These are phyloP conservation scores for Cadophora gregata DNA, from an alignment of 2,329 filamentous ascomycete species.

Conservation along the genomic window DNA sequence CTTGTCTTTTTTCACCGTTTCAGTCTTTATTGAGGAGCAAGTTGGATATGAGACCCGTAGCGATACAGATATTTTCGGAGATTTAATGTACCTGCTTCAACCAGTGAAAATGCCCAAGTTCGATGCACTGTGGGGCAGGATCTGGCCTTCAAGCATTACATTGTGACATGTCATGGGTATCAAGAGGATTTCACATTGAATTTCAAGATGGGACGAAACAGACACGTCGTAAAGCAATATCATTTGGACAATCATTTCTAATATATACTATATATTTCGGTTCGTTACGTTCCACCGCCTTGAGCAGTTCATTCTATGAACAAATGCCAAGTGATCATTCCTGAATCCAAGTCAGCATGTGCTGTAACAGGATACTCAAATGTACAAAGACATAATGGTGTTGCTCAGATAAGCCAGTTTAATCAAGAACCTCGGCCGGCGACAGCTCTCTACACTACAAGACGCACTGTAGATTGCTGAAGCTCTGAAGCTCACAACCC, in stretches of 20 bases:
- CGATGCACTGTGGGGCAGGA: conserved; percentile 4
- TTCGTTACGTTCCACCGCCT: background rate
- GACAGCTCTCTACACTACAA: conserved; percentile 55
- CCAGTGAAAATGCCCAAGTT: background rate
- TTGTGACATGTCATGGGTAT: background rate
- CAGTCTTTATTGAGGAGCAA: too few species aligned
- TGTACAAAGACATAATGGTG: conserved; percentile 9
- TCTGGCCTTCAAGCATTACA: conserved; percentile 16
- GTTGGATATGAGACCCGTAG: too few species aligned
- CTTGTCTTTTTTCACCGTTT: background rate
- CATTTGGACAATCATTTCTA: background rate
- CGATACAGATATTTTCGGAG: background rate
- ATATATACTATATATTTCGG: background rate
- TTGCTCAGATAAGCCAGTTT: conserved; percentile 70
- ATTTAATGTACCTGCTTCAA: conserved; percentile 10
- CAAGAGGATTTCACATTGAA: conserved; percentile 11
- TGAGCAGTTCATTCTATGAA: background rate
- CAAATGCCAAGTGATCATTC: background rate
- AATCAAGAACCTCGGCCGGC: conserved; percentile 71
- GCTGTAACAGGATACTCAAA: background rate
- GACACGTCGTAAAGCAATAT: background rate
- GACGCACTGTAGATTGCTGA: conserved; percentile 60
- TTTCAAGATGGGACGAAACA: conserved; percentile 5
- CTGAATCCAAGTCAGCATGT: conserved; percentile 14
- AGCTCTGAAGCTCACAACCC: conserved; percentile 72